These are phyloP conservation scores for Trypethelium eluteriae DNA, from an alignment of 495 filamentous ascomycete species.

Conservation along the genomic window DNA sequence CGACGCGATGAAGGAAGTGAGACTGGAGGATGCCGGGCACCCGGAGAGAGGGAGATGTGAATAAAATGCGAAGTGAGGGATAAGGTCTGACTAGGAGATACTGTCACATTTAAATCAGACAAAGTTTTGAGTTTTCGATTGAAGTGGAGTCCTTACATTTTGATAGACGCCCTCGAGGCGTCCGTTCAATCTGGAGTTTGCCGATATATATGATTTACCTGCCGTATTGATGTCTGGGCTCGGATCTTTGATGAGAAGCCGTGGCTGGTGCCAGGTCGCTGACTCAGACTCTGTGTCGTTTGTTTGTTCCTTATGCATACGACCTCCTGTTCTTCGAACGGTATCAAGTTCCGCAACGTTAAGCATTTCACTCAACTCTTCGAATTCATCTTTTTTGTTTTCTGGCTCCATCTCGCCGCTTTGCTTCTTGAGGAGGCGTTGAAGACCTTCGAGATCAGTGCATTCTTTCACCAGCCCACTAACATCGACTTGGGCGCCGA, in stretches of 20 bases:
- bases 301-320: slow-evolving; percentile 46
- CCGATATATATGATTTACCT: slow-evolving; percentile 3
- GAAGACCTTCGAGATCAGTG: slow-evolving; percentile 49
- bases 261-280: slow-evolving; percentile 34
- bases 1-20: slow-evolving; percentile 53
- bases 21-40: slow-evolving; percentile 59
- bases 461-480: slow-evolving; percentile 56
- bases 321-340: slow-evolving; percentile 47
- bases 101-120: slow-evolving; percentile 26
- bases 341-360: slow-evolving; percentile 52
- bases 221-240: slow-evolving; percentile 19
- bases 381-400: slow-evolving; percentile 44
- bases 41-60: slow-evolving; percentile 56
- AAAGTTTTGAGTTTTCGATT: background rate
- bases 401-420: slow-evolving; percentile 25
- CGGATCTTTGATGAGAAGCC: slow-evolving; percentile 35
- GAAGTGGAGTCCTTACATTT: slow-evolving; percentile 23
- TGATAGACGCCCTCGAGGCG: slow-evolving; percentile 30
- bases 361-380: slow-evolving; percentile 55
- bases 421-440: slow-evolving; percentile 37
- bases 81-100: slow-evolving; percentile 57
- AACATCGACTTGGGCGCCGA: slow-evolving; percentile 61
- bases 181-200: slow-evolving; percentile 20
- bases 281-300: slow-evolving; percentile 37
- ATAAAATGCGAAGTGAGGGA: slow-evolving; percentile 56